Evolutionary conservation across 139 green algal genomes (phyloP).

Genomic region (Chlamydomonas sp.): DNA sequence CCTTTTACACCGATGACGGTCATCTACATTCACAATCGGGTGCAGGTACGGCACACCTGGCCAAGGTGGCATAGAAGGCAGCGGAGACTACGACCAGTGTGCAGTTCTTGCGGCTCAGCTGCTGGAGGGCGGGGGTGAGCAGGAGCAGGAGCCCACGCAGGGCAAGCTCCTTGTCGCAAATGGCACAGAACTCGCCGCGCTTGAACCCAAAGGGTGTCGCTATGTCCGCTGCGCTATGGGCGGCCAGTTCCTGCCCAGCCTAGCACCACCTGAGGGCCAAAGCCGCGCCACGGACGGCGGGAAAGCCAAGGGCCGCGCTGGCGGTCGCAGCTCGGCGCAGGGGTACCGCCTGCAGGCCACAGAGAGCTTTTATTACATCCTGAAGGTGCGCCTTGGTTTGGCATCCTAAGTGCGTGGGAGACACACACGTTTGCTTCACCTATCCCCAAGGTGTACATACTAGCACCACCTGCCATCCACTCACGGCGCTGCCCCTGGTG

Average conservation of each 20-base stretch:
- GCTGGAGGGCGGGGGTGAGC: background rate
- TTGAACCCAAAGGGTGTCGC: background rate
- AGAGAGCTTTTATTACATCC: constrained; percentile 63
- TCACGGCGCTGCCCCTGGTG: background rate
- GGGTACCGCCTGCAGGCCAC: constrained; percentile 39
- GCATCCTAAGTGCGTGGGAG: background rate
- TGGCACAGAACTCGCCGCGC: no score
- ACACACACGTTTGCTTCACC: background rate
- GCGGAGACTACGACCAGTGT: constrained; percentile 25
- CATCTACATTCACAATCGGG: no score
- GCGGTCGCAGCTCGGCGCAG: background rate
- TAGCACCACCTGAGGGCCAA: background rate
- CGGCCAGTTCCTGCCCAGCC: constrained; percentile 27
- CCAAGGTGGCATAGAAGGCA: constrained; percentile 18
- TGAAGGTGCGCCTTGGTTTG: constrained; percentile 14
- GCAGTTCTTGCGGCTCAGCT: background rate
- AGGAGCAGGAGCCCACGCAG: background rate
- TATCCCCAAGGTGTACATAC: background rate
- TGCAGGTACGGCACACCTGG: constrained; percentile 1
- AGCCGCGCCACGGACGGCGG: background rate
- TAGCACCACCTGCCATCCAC: background rate
- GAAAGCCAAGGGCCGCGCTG: no score
- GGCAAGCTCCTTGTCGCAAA: background rate
- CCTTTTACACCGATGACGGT: no score
- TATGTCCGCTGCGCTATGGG: constrained; percentile 30